Percentiles rank a stretch among this genome's conserved stretches.
phyloP scores from a whole-genome alignment of 2,329 filamentous ascomycete species.

The Diaporthe capsici region DNA sequence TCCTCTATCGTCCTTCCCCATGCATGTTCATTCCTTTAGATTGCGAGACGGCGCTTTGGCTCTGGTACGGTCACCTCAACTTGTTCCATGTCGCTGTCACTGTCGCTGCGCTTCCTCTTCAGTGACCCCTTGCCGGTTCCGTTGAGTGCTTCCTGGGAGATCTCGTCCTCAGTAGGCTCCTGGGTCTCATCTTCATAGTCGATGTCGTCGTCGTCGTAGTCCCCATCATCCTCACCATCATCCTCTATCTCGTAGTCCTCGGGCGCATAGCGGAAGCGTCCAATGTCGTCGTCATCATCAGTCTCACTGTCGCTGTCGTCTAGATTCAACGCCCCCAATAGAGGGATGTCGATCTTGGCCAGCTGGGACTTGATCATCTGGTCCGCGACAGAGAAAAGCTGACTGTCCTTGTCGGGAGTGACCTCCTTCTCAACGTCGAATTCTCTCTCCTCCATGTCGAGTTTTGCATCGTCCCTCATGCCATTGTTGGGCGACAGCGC shows the following conservation, averaged over 20 bases:
- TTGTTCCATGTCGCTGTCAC: conserved; percentile 36
- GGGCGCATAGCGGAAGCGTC: conserved; percentile 46
- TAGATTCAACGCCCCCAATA: conserved; percentile 61
- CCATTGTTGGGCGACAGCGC: conserved; percentile 50
- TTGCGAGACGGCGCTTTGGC: conserved; percentile 22
- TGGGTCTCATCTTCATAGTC: conserved; percentile 48
- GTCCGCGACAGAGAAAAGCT: conserved; percentile 61
- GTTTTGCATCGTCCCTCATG: conserved; percentile 45
- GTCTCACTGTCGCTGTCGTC: conserved; percentile 59
- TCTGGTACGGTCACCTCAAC: conserved; percentile 19
- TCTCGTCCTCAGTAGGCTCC: conserved; percentile 46
- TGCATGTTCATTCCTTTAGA: not conserved
- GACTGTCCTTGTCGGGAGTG: conserved; percentile 57
- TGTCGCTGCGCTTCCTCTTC: conserved; percentile 42
- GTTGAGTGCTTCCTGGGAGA: conserved; percentile 43
- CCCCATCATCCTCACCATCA: conserved; percentile 46
- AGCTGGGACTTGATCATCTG: conserved; percentile 64
- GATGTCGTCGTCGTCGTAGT: conserved; percentile 48
- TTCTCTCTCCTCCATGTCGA: conserved; percentile 56
- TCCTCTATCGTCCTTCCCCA: not conserved
- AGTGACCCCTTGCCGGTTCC: conserved; percentile 43
- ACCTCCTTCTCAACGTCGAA: conserved; percentile 59
- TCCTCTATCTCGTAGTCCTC: conserved; percentile 46
- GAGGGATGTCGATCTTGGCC: conserved; percentile 60
- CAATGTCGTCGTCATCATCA: conserved; percentile 50